Conservation (phyloP, 306 rosid genomes). For the Trifolium fragiferum region DNA sequence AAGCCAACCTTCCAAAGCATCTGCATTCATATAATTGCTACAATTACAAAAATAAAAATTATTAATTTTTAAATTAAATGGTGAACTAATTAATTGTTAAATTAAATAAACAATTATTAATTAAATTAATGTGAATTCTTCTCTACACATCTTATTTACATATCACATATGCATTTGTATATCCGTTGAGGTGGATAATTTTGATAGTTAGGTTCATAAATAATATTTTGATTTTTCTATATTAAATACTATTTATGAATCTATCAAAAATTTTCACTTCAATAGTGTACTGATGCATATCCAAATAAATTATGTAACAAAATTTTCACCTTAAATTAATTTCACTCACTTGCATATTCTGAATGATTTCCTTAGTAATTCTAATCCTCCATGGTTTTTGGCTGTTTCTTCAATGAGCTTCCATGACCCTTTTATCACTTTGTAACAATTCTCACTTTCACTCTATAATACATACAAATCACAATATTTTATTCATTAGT, state of each 20-base stretch:
- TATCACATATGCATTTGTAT: no score
- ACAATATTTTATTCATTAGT: not conserved
- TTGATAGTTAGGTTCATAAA: no score
- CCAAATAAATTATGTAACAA: no score
- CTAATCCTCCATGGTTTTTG: constrained; percentile 44
- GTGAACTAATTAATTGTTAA: no score
- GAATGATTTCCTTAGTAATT: constrained; percentile 61
- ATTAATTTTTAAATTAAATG: not conserved
- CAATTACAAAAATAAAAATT: not conserved
- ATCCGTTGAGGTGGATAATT: no score
- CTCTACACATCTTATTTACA: no score
- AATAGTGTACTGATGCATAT: no score
- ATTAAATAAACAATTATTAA: not conserved
- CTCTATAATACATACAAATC: constrained; percentile 46
- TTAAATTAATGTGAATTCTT: no score
- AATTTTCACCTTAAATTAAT: not conserved
- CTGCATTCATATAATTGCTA: not conserved
- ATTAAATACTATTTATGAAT: no score
- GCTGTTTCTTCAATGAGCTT: constrained; percentile 49
- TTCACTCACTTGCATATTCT: constrained; percentile 66
- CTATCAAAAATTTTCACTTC: no score
- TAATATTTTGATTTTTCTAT: no score
- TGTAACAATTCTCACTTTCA: constrained; percentile 83
- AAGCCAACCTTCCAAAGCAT: constrained; percentile 58
- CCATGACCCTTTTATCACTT: constrained; percentile 73